A percentile compares a stretch with the other conserved stretches of the same genome.
Evolutionary conservation across 2,329 filamentous ascomycete species (phyloP).

Genomic region (Neonectria magnoliae): DNA sequence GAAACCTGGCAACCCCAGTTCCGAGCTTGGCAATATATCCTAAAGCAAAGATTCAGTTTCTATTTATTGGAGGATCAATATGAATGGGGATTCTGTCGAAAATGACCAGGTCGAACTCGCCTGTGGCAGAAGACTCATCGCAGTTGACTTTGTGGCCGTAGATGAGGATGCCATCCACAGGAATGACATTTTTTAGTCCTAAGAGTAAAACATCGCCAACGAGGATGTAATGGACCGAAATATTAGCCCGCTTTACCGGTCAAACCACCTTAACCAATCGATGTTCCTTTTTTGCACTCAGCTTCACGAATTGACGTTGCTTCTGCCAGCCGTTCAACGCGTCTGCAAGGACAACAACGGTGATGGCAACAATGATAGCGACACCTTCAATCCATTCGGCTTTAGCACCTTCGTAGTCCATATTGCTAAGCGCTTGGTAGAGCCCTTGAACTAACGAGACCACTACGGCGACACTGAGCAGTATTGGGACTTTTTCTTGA

Average conservation of each 20-base stretch:
- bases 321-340: slow-evolving; percentile 74
- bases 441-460: slow-evolving; percentile 73
- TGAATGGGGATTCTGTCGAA: too few species aligned
- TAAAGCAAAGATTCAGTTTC: too few species aligned
- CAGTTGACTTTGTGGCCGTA: slow-evolving; percentile 63
- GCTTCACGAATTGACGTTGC: slow-evolving; percentile 69
- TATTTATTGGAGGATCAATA: too few species aligned
- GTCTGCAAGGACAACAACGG: slow-evolving; percentile 70
- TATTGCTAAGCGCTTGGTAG: slow-evolving; percentile 68
- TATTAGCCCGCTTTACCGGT: slow-evolving; percentile 68
- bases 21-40: too few species aligned
- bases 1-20: too few species aligned
- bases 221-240: slow-evolving; percentile 72
- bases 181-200: slow-evolving; percentile 74
- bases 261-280: slow-evolving; percentile 72
- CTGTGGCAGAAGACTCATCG: slow-evolving; percentile 77
- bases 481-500: too few species aligned
- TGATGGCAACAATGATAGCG: slow-evolving; percentile 70
- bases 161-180: slow-evolving; percentile 75
- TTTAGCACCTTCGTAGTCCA: slow-evolving; percentile 48
- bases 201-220: slow-evolving; percentile 76
- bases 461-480: slow-evolving; percentile 71
- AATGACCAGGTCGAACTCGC: too few species aligned
- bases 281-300: slow-evolving; percentile 70
- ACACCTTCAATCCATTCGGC: slow-evolving; percentile 73